Base-by-base conservation (phyloP, 352 stramenopile species). In the Blastocystis sp. region DNA sequence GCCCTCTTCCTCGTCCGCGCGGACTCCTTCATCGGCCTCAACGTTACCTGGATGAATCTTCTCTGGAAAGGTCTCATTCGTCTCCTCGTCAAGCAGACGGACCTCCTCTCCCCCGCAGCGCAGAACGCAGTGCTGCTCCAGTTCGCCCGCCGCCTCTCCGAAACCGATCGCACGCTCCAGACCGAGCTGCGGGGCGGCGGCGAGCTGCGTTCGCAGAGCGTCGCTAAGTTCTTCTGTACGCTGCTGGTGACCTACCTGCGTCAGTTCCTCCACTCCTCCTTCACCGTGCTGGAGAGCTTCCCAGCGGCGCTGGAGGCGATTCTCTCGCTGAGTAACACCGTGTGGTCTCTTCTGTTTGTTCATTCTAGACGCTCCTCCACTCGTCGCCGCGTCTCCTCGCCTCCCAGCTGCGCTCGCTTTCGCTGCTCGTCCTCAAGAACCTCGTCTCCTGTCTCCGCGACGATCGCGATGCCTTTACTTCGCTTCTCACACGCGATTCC, bases 151-250 rank as follows among this genome's bases (percentile, higher is more conserved):
- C 69, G 69, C n/a, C 6, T 81, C n/a, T 4, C 3, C 24, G 8
- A 11, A 11, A 56, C n/a, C 7, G 4, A 16, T n/a, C 32, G 4
- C 32, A 4, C 21, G 9, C 46, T 75, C 14, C 34, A 9, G 4
- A 21, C 18, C 44, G 46, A 54, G 4, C 27, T 81, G 46, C 27
- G 63, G n/a, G 36, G 44, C 9, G 14, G 34, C 29, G 14, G 3
- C 1, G 27, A 24, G 2, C 42, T 57, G n/a, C 4, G 8, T 29
- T 1, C 3, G 1, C 32, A 36, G 14, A 21, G 24, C 1, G 27
- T 81, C 14, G 18, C 49, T 11, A 81, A 81, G 53, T 81, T 81
- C 46, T 81, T 81, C 42, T 11, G 36, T 18, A 44, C 27, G 24
- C 69, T 81, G 1, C 63, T 63, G 34, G 40, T 81, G 44, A 57